Base-by-base conservation (phyloP, 768 basidiomycete species). In the Infundibulicybe gibba region DNA sequence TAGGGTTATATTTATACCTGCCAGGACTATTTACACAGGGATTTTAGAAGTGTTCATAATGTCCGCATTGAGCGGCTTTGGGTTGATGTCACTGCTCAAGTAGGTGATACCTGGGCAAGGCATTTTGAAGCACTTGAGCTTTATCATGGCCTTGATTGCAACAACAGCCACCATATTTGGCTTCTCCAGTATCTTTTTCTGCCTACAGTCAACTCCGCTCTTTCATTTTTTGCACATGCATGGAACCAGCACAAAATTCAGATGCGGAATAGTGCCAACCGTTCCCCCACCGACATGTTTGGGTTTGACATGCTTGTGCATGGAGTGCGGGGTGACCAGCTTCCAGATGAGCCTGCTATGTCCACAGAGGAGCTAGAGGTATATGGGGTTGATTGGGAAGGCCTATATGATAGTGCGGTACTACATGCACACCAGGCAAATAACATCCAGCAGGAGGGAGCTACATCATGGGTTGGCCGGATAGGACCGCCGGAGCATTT, bases 181-280 rank as follows among this genome's bases (percentile, higher is more conserved):
- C 56, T 74, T 3, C 51, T 71, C 1, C 70, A 70, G 38, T 48
- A 61, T 34, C 57, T 74, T 0, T 75, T 75, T 45, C 60, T 73
- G 1, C 8, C 37, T 2, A 15, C 40, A 0, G 56, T 72, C 31
- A 65, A 71, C 44, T 11, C 45, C 3, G 66, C 75, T 42, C 56
- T 59, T 13, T 39, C 38, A 6, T 44, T 51, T 2, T 76, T 65
- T 64, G 58, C 57, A 0, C 49, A 55, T 1, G 39, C 57, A 2
- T 73, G 71, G 71, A 73, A 74, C 41, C 19, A 52, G 6, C 71
- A 72, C 49, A 44, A 38, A 1, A 37, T 72, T 11, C 42, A 41
- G 0, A 37, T 61, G 6, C 48, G 41, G 3, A 54, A 59, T 15
- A 42, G 60, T 14, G 48, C 40, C 0, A 40, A 50, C 19, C 45